phyloP scores from a whole-genome alignment of 2,329 filamentous ascomycete species.

The Fusarium veterinarium region DNA sequence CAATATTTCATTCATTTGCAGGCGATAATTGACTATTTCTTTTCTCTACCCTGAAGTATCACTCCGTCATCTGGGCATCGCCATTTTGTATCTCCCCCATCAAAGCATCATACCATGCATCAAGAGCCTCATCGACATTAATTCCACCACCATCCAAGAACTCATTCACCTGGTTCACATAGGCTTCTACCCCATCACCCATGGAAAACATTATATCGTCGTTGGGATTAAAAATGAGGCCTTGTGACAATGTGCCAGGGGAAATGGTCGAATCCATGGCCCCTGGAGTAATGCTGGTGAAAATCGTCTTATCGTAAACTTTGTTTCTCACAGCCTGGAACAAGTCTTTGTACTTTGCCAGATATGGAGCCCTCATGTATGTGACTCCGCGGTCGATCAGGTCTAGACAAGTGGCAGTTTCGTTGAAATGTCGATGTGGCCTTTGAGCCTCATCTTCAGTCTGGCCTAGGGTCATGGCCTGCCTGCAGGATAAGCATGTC shows the following conservation, averaged over 20 bases:
- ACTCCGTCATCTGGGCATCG: background rate
- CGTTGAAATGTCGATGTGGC: background rate
- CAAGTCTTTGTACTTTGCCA: background rate
- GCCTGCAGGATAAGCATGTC: background rate
- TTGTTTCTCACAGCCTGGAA: background rate
- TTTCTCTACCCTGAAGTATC: background rate
- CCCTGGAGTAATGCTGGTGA: background rate
- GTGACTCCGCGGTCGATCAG: accelerated
- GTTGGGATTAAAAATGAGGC: accelerated
- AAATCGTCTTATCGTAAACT: background rate
- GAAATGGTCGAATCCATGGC: background rate
- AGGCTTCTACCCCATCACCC: background rate
- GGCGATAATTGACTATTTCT: accelerated
- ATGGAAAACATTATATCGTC: background rate
- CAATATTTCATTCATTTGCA: accelerated
- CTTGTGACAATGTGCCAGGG: background rate
- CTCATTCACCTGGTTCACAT: background rate
- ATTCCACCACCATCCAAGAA: background rate
- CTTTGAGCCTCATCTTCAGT: accelerated
- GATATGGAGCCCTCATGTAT: background rate
- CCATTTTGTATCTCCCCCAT: slow-evolving; percentile 5
- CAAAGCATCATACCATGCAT: slow-evolving; percentile 5
- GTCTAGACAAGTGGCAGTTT: background rate
- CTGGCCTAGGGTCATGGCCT: background rate
- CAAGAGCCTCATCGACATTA: slow-evolving; percentile 7